Percentiles rank a stretch among this genome's conserved stretches.
Conservation (phyloP, 805 yeast species). For the Candida coquimbonensis region DNA sequence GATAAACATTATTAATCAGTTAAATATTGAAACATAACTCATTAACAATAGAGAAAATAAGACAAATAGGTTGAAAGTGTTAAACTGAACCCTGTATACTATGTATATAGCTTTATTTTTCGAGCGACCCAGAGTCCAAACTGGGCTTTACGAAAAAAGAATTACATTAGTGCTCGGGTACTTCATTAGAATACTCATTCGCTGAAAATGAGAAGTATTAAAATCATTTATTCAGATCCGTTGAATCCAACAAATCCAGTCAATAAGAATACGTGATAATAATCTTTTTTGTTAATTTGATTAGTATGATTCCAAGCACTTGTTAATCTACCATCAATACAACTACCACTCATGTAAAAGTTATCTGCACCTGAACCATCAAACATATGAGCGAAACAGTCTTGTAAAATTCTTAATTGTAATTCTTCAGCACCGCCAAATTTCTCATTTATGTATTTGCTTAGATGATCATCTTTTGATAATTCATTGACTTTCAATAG, state of each 20-base stretch:
- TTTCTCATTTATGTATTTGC: slow-evolving; percentile 48
- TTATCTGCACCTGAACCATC: slow-evolving; percentile 84
- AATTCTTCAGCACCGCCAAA: slow-evolving; percentile 51
- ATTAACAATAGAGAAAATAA: no score
- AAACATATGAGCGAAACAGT: slow-evolving; percentile 40
- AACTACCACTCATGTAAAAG: slow-evolving; percentile 76
- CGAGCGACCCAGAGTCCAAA: no score
- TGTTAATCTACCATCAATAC: slow-evolving; percentile 77
- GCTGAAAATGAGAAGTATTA: no score
- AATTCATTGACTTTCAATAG: slow-evolving; percentile 48
- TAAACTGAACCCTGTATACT: no score
- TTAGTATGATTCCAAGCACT: slow-evolving; percentile 83
- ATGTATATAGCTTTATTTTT: no score
- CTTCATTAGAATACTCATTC: no score
- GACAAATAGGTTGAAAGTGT: no score
- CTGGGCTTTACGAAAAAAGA: no score
- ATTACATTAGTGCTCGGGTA: no score
- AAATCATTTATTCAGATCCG: slow-evolving; percentile 39
- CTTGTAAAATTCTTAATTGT: slow-evolving; percentile 36
- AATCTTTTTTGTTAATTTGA: slow-evolving; percentile 58
- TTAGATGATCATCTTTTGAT: slow-evolving; percentile 37
- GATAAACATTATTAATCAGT: no score
- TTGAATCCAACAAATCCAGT: slow-evolving; percentile 73
- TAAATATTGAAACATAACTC: no score
- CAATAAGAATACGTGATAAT: slow-evolving; percentile 51